Evolutionary conservation across 352 stramenopile species (phyloP).

Genomic region (Phytophthora ramorum): DNA sequence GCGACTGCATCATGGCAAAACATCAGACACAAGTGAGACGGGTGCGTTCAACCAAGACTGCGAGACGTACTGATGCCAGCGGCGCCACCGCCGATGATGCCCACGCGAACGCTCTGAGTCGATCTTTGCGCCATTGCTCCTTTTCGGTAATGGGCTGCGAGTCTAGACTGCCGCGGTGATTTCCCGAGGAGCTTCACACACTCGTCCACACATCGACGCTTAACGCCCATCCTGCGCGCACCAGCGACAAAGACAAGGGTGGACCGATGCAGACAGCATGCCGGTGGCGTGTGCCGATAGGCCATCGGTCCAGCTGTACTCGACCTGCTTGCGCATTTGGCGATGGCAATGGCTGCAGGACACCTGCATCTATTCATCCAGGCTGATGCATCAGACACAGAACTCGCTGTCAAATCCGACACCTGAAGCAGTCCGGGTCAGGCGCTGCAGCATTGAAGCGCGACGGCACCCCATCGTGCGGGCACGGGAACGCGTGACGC

Average conservation of each 20-base stretch:
- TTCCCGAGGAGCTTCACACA: constrained; percentile 1
- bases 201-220: constrained; percentile 1
- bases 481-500: constrained; percentile 20
- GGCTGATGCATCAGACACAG: constrained; percentile 9
- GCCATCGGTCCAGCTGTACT: constrained; percentile 8
- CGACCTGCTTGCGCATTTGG: constrained; percentile 26
- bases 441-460: neutral
- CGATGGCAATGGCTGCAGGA: constrained; percentile 5
- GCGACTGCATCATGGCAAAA: constrained; percentile 45
- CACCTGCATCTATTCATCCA: constrained; percentile 11
- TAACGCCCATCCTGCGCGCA: constrained; percentile 17
- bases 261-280: constrained; percentile 15
- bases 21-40: constrained; percentile 14
- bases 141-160: constrained; percentile 24
- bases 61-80: constrained; percentile 67
- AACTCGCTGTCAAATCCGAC: neutral
- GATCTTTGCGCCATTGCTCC: constrained; percentile 28
- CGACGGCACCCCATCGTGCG: constrained; percentile 11
- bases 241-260: constrained; percentile 36
- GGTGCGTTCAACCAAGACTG: neutral
- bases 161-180: neutral
- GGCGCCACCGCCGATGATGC: constrained; percentile 70
- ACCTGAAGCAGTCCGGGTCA: neutral
- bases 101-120: constrained; percentile 45
- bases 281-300: neutral